A percentile compares a stretch with the other conserved stretches of the same genome.
phyloP scores from a whole-genome alignment of 257 asterid genomes.

The Mitragyna speciosa region DNA sequence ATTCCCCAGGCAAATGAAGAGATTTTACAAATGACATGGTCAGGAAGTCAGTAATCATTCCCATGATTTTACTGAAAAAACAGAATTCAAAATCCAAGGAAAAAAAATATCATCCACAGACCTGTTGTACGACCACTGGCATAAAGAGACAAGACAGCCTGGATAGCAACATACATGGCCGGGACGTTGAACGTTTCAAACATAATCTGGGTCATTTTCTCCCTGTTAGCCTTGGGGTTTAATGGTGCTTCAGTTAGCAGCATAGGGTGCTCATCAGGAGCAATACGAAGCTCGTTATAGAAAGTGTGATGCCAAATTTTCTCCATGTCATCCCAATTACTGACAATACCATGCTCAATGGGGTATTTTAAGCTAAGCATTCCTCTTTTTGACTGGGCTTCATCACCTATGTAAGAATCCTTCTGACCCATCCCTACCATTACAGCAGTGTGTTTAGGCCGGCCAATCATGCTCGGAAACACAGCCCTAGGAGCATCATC shows the following conservation, averaged over 20 bases:
- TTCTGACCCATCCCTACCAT: slow-evolving; percentile 48
- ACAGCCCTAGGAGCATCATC: slow-evolving; percentile 54
- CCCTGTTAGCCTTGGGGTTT: slow-evolving; percentile 47
- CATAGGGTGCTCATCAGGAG: slow-evolving; percentile 51
- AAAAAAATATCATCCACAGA: not conserved
- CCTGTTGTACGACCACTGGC: slow-evolving; percentile 59
- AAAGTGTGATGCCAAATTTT: slow-evolving; percentile 53
- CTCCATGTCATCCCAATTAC: slow-evolving; percentile 57
- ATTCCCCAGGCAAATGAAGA: not conserved
- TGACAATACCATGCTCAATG: slow-evolving; percentile 48
- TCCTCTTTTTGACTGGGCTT: slow-evolving; percentile 45
- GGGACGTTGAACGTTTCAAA: slow-evolving; percentile 47
- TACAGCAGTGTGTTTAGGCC: slow-evolving; percentile 41
- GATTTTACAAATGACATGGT: not conserved
- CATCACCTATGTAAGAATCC: slow-evolving; percentile 41
- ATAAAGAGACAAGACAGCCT: slow-evolving; percentile 50
- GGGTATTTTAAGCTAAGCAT: slow-evolving; percentile 43
- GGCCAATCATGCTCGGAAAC: slow-evolving; percentile 43
- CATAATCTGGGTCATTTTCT: slow-evolving; percentile 53
- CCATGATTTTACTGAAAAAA: not conserved
- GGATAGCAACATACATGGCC: slow-evolving; percentile 54
- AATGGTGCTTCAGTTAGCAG: slow-evolving; percentile 51
- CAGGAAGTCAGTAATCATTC: not conserved
- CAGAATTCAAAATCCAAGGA: not conserved
- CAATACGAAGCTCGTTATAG: slow-evolving; percentile 45